Conservation (phyloP, 148 eudicot genomes). For the Rhododendron molle region DNA sequence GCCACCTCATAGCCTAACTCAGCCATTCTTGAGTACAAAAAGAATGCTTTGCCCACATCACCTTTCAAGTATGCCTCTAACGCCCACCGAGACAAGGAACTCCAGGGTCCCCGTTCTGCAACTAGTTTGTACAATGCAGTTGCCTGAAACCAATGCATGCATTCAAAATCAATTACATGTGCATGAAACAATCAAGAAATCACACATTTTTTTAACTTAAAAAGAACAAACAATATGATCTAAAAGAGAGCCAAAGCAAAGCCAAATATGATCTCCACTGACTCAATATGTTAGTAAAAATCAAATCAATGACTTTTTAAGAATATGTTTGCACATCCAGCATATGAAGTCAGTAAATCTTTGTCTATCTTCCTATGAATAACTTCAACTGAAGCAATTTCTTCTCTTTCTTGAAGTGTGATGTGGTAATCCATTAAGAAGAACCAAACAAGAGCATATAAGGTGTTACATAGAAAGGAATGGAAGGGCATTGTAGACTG, state of each 20-base stretch:
- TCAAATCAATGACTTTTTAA: not conserved
- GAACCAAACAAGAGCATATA: not conserved
- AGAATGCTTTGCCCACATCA: slow-evolving; percentile 77
- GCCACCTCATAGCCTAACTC: slow-evolving; percentile 98
- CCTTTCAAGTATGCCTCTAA: slow-evolving; percentile 91
- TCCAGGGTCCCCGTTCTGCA: slow-evolving; percentile 99
- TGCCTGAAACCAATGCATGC: slow-evolving; percentile 47
- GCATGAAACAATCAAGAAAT: not conserved
- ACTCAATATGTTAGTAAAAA: not conserved
- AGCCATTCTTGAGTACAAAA: slow-evolving; percentile 91
- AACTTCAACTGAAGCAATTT: not conserved
- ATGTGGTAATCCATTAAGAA: not conserved
- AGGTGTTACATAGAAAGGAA: not conserved
- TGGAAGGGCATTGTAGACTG: not conserved
- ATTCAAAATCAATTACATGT: not conserved
- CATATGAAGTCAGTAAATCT: not conserved
- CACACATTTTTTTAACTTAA: not conserved
- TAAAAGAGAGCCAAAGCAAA: not conserved
- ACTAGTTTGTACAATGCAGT: slow-evolving; percentile 84
- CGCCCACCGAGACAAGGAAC: slow-evolving; percentile 95
- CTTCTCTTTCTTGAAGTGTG: not conserved
- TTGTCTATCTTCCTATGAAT: not conserved
- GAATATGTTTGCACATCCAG: not conserved
- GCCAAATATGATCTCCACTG: not conserved
- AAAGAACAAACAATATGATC: not conserved